phyloP scores from a whole-genome alignment of 768 basidiomycete genomes.

The Lactifluus rugatus region DNA sequence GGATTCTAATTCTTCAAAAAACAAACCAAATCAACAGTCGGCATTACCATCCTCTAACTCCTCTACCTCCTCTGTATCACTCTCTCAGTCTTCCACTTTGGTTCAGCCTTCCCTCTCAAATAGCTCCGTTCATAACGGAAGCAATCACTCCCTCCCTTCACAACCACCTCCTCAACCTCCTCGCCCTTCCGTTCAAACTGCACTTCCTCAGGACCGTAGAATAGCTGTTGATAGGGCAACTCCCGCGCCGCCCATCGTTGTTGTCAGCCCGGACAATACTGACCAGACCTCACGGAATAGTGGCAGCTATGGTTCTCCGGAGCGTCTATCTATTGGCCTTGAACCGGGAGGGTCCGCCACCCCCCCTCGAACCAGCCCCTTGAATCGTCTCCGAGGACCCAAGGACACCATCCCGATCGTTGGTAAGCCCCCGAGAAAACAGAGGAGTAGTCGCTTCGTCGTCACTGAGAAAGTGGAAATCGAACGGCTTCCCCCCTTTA shows the following conservation, averaged over 20 bases:
- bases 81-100: constrained; percentile 37
- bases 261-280: constrained; percentile 66
- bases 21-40: constrained; percentile 46
- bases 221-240: constrained; percentile 39
- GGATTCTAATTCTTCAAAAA: constrained; percentile 60
- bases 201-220: constrained; percentile 48
- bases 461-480: constrained; percentile 95
- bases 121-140: constrained; percentile 29
- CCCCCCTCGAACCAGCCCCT: constrained; percentile 57
- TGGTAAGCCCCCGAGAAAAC: constrained; percentile 94
- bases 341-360: constrained; percentile 38
- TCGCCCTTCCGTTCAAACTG: constrained; percentile 34
- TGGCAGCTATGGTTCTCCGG: constrained; percentile 38
- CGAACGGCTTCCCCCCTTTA: constrained; percentile 84
- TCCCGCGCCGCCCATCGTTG: constrained; percentile 73
- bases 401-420: constrained; percentile 97
- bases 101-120: constrained; percentile 29
- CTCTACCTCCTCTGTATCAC: constrained; percentile 34
- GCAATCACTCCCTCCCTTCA: constrained; percentile 34
- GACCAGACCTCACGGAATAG: constrained; percentile 33
- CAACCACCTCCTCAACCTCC: constrained; percentile 30
- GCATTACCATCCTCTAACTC: constrained; percentile 30
- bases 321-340: constrained; percentile 38
- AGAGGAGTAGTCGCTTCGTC: constrained; percentile 93
- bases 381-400: constrained; percentile 72